Conservation (phyloP, 257 asterid genomes). For the Orobanche coerulescens region DNA sequence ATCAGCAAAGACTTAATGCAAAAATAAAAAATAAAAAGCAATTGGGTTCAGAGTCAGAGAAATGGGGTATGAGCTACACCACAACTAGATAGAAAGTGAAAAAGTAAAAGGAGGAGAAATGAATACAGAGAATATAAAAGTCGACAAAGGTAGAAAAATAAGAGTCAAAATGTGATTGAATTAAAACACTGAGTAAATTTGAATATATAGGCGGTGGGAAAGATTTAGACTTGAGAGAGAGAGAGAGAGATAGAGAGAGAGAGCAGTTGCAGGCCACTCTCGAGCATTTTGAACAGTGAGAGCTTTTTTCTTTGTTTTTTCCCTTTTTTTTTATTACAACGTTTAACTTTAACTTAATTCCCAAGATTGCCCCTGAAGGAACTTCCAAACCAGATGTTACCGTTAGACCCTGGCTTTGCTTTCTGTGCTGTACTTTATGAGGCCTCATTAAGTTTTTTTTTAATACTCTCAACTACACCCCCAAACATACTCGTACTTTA, state of each 20-base stretch:
- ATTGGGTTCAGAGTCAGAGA: conserved; percentile 15
- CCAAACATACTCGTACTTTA: too few species aligned
- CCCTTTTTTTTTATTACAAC: conserved; percentile 28
- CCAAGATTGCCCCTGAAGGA: conserved; percentile 61
- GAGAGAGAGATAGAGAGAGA: too few species aligned
- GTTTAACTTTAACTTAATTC: conserved; percentile 31
- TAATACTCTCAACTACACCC: too few species aligned
- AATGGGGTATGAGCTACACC: conserved; percentile 24
- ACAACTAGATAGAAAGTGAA: conserved; percentile 35
- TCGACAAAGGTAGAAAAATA: conserved; percentile 26
- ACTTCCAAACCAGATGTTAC: conserved; percentile 78
- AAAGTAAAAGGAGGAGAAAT: conserved; percentile 35
- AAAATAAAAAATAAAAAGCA: conserved; percentile 19
- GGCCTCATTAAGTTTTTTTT: conserved; percentile 11
- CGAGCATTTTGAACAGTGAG: conserved; percentile 16
- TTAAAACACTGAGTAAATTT: conserved; percentile 21
- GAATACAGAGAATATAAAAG: conserved; percentile 32
- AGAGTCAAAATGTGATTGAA: conserved; percentile 47
- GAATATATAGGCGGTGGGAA: conserved; percentile 26
- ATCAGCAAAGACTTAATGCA: background rate
- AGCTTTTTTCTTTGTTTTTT: conserved; percentile 23
- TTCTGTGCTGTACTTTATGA: conserved; percentile 26
- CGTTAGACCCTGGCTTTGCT: conserved; percentile 41
- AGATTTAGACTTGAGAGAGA: too few species aligned
- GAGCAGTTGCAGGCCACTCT: conserved; percentile 34